A percentile compares a stretch with the other conserved stretches of the same genome.
Evolutionary conservation across 805 yeast genomes (phyloP).

Genomic region (Metschnikowia kunwiensis): DNA sequence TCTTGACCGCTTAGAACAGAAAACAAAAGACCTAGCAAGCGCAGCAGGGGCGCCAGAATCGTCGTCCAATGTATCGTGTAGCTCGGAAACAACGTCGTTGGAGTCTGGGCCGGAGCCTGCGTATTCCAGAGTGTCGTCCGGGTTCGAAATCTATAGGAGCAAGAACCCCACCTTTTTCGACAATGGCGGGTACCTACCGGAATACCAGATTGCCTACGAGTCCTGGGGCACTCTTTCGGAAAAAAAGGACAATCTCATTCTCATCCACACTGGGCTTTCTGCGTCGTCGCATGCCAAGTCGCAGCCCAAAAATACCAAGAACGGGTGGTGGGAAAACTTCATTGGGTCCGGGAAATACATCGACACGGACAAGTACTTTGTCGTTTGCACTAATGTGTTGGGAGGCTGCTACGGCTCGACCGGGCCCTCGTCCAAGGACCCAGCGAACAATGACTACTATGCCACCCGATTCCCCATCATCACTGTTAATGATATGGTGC

Average conservation of each 20-base stretch:
- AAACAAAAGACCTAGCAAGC: constrained; percentile 36
- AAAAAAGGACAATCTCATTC: constrained; percentile 64
- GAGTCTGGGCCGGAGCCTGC: constrained; percentile 85
- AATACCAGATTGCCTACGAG: constrained; percentile 83
- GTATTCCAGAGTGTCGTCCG: constrained; percentile 64
- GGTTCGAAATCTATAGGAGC: constrained; percentile 58
- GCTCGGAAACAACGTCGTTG: constrained; percentile 29
- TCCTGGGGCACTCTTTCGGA: constrained; percentile 79
- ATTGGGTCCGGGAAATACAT: constrained; percentile 79
- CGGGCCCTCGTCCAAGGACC: constrained; percentile 82
- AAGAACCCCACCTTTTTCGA: constrained; percentile 66
- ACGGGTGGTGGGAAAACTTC: constrained; percentile 96
- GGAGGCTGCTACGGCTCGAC: constrained; percentile 97
- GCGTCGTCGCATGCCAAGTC: constrained; percentile 94
- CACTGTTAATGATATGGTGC: constrained; percentile 84
- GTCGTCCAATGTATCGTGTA: constrained; percentile 3
- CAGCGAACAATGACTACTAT: constrained; percentile 61
- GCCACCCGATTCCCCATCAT: constrained; percentile 87
- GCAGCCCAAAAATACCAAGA: constrained; percentile 59
- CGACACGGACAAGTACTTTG: constrained; percentile 78
- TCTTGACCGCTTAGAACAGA: constrained; percentile 68
- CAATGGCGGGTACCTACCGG: constrained; percentile 74
- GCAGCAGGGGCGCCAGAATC: constrained; percentile 17
- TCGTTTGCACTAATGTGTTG: constrained; percentile 85
- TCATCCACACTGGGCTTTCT: constrained; percentile 86